Percentiles rank a stretch among this genome's conserved stretches.
phyloP scores from a whole-genome alignment of 768 basidiomycete genomes.

The Kondoa subrosea region DNA sequence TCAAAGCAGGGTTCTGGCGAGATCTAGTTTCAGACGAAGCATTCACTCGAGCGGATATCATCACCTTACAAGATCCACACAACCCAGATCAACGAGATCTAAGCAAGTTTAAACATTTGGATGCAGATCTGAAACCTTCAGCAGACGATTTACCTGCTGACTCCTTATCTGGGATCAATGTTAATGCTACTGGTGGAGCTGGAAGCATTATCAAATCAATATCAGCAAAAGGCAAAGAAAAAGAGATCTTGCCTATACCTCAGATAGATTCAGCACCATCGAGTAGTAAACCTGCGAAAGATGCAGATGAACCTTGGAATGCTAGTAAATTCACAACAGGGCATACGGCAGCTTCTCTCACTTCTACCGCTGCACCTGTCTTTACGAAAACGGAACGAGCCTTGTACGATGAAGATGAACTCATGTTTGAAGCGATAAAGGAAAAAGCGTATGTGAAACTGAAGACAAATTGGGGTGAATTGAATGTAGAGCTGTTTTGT shows the following conservation, averaged over 20 bases:
- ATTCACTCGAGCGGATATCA: constrained; percentile 46
- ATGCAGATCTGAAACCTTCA: constrained; percentile 28
- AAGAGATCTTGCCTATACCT: constrained; percentile 6
- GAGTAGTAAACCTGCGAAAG: constrained; percentile 3
- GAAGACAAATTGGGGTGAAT: constrained; percentile 70
- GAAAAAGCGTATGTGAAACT: constrained; percentile 96
- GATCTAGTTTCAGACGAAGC: constrained; percentile 73
- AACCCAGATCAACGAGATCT: constrained; percentile 33
- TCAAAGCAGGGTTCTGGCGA: constrained; percentile 44
- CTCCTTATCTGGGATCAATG: constrained; percentile 34
- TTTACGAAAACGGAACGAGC: constrained; percentile 54
- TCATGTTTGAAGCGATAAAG: constrained; percentile 95
- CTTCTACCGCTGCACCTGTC: constrained; percentile 77
- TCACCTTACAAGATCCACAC: constrained; percentile 31
- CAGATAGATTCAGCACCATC: constrained; percentile 9
- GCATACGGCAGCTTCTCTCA: constrained; percentile 76
- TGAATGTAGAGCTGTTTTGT: constrained; percentile 66
- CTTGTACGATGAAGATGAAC: constrained; percentile 96
- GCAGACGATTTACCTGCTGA: constrained; percentile 16
- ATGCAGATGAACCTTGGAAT: constrained; percentile 42
- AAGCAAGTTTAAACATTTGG: constrained; percentile 36
- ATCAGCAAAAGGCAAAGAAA: constrained; percentile 11
- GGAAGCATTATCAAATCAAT: constrained; percentile 30
- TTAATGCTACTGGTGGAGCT: constrained; percentile 34
- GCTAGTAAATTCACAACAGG: constrained; percentile 43